Base-by-base conservation (phyloP, 2,329 filamentous ascomycete species). In the Pyrenochaeta sp. region DNA sequence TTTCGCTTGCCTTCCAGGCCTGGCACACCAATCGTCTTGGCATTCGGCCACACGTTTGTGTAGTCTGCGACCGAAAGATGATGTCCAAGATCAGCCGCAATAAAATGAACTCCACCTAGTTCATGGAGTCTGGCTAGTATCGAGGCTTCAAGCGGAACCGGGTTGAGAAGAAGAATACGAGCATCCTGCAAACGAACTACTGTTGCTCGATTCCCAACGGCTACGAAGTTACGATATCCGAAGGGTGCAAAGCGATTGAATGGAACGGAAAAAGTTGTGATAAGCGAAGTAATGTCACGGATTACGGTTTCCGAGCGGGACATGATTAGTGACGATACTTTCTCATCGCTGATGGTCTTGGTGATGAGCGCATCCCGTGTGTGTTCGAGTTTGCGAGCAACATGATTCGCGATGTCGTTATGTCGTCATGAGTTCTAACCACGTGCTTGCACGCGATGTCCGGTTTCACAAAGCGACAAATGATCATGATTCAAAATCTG, bases 231-330 rank as follows among this genome's bases (percentile, higher is more conserved):
- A 33, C 61, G 54, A 12, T 53, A 54, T 23, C 54, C 58, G 14
- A 64, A 50, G 0, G 54, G 61, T 14, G 58, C 57, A 30, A 64
- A 60, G 43, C 61, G 56, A 18, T 59, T 63, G 51, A 61, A 61
- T 4, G 53, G 62, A 10, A 53, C 45, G 20, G 43, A 51, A 51
- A 65, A 64, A 7, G 55, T 60, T 1, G 54, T 58, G 27, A 62
- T 46, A 9, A 39, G 14, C 2, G 61, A 47, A 2, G 35, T 35
- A 30, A 60, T 21, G 14, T 58, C 49, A 4, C 54, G 41, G 2
- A 61, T 61, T 11, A 47, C 45, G 7, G 50, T 42, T 4, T 6
- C 42, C 3, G 23, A 27, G 7, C 33, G 23, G n/a, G 33, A 2
- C 52, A 59, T 59, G 35, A 9, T 20, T 37, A 20, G 35, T 7